Evolutionary conservation across 139 green algal species (phyloP).

Genomic region (Gonium pectorale): DNA sequence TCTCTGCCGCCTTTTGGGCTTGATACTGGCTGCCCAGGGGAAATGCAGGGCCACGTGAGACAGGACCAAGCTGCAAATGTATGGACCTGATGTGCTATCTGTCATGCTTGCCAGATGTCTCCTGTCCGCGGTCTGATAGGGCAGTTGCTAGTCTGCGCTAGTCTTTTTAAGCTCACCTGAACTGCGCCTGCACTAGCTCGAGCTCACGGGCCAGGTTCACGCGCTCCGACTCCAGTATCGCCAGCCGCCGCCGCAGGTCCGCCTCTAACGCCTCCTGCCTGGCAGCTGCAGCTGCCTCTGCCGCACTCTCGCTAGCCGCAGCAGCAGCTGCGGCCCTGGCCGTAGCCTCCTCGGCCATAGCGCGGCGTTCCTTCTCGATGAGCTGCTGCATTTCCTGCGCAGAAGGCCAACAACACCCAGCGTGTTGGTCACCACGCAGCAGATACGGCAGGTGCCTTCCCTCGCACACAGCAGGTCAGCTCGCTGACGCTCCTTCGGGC

Average conservation of each 20-base stretch:
- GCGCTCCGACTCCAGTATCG: constrained; percentile 14
- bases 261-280: constrained; percentile 15
- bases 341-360: constrained; percentile 20
- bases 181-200: constrained; percentile 32
- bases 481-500: too few species aligned
- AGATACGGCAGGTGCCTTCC: too few species aligned
- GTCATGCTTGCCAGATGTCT: too few species aligned
- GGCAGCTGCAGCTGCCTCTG: background rate
- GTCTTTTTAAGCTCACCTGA: background rate
- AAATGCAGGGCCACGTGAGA: too few species aligned
- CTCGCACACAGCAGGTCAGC: too few species aligned
- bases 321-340: constrained; percentile 10
- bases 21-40: constrained; percentile 51
- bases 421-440: too few species aligned
- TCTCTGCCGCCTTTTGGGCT: constrained; percentile 49
- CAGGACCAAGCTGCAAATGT: too few species aligned
- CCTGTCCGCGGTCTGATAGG: too few species aligned
- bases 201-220: constrained; percentile 38
- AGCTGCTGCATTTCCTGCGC: constrained; percentile 36
- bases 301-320: background rate
- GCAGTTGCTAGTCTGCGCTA: background rate
- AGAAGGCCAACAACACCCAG: too few species aligned
- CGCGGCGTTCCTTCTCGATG: constrained; percentile 41
- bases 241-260: background rate
- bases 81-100: too few species aligned